Conservation (phyloP, 257 asterid genomes). For the Apocynum venetum region DNA sequence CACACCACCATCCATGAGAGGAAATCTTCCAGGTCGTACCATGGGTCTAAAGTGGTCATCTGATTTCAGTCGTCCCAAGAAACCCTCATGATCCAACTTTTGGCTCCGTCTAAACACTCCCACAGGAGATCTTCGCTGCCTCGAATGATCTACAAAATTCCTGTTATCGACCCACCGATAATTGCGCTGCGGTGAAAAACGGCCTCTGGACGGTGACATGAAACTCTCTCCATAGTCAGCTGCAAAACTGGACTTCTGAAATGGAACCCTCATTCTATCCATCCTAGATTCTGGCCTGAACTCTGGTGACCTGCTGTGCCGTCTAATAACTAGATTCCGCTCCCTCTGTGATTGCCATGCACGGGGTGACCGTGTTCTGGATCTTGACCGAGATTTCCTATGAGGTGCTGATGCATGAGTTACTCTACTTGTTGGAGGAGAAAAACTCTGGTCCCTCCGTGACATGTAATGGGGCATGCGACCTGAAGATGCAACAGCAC, state of each 20-base stretch:
- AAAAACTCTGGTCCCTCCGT: slow-evolving; percentile 46
- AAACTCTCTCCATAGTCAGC: slow-evolving; percentile 48
- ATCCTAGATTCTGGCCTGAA: slow-evolving; percentile 49
- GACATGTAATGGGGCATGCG: slow-evolving; percentile 42
- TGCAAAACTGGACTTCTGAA: slow-evolving; percentile 42
- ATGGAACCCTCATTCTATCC: slow-evolving; percentile 48
- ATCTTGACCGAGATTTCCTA: slow-evolving; percentile 72
- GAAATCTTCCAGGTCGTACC: slow-evolving; percentile 35
- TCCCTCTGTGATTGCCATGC: slow-evolving; percentile 59
- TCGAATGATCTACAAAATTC: slow-evolving; percentile 33
- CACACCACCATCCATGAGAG: slow-evolving; percentile 10
- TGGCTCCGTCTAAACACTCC: slow-evolving; percentile 39
- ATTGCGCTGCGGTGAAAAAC: slow-evolving; percentile 43
- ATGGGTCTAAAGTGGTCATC: slow-evolving; percentile 41
- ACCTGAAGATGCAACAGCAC: slow-evolving; percentile 29
- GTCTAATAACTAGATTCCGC: slow-evolving; percentile 35
- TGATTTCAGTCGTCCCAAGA: slow-evolving; percentile 41
- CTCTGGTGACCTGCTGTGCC: slow-evolving; percentile 64
- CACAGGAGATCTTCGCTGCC: slow-evolving; percentile 54
- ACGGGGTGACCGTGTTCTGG: slow-evolving; percentile 77
- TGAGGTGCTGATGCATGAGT: slow-evolving; percentile 25
- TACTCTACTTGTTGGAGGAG: slow-evolving; percentile 44
- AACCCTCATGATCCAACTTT: slow-evolving; percentile 37
- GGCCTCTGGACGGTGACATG: slow-evolving; percentile 51
- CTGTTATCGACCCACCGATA: slow-evolving; percentile 45